A percentile compares a stretch with the other conserved stretches of the same genome.
Evolutionary conservation across 352 stramenopile species (phyloP).

Genomic region (Blastocystis hominis): DNA sequence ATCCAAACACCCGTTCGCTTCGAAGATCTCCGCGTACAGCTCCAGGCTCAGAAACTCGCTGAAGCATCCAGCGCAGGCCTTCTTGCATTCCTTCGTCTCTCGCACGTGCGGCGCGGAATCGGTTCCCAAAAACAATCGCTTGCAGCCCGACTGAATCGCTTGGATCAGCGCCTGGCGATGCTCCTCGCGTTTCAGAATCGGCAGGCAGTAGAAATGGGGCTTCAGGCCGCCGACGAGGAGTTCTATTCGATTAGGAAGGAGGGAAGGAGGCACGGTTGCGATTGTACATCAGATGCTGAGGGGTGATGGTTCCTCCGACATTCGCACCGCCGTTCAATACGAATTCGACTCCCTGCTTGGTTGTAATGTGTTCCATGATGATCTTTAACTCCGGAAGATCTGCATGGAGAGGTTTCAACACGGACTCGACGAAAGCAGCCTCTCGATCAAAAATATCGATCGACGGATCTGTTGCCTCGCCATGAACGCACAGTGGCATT

Average conservation of each 20-base stretch:
- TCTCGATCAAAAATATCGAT: conserved; percentile 97
- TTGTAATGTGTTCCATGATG: conserved; percentile 99
- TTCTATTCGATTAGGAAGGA: conserved; percentile 56
- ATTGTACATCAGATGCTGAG: conserved; percentile 97
- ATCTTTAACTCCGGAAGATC: conserved; percentile 86
- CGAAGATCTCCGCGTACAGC: conserved; percentile 93
- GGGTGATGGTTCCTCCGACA: conserved; percentile 92
- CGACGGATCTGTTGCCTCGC: conserved; percentile 81
- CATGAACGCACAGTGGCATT: conserved; percentile 89
- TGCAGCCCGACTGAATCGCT: conserved; percentile 77
- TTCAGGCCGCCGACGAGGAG: conserved; percentile 77
- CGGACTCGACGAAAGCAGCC: conserved; percentile 83
- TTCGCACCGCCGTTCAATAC: conserved; percentile 74
- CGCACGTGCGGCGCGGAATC: conserved; percentile 88
- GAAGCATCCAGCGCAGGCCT: conserved; percentile 76
- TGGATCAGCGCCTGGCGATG: conserved; percentile 77
- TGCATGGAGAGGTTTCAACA: conserved; percentile 82
- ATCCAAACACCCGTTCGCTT: conserved; percentile 79
- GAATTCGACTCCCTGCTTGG: conserved; percentile 86
- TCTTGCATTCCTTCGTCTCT: conserved; percentile 76
- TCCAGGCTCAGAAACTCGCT: conserved; percentile 86
- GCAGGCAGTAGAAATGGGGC: conserved; percentile 99
- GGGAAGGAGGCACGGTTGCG: conserved; percentile 70
- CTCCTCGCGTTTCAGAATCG: conserved; percentile 89
- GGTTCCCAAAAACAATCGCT: conserved; percentile 95